Base-by-base conservation (phyloP, 768 basidiomycete genomes). In the Tephrocybe sp. region DNA sequence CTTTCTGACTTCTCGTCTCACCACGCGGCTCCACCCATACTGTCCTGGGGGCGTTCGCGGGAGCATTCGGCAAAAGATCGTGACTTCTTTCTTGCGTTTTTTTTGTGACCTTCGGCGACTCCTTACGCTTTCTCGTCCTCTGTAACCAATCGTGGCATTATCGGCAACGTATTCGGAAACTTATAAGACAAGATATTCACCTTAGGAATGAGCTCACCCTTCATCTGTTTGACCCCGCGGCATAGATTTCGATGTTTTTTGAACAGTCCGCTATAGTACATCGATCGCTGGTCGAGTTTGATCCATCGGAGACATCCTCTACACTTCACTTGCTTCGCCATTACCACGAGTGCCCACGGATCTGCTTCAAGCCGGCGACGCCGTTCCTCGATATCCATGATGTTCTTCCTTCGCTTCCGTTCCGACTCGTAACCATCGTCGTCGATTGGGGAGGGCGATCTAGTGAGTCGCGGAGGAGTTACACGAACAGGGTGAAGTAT, bases 251-350 rank as follows among this genome's bases (percentile, higher is more conserved):
- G 42, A 30, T 53, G 52, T 34, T 53, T 53, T 2, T 44, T 39
- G 47, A 47, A 53, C 8, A 53, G 36, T 8, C 47, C 43, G 26
- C 30, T 18, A 30, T 53, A 53, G 25, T 53, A 53, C 43, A 45
- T 27, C 6, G 47, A 49, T 9, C 52, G 42, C 16, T 41, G 47
- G 43, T 53, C 52, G 6, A 53, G 52, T 45, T 49, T 48, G 31
- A 53, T 49, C 47, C 47, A 49, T 16, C 47, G 47, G 9, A n/a
- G 8, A 35, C 47, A 53, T 13, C 52, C 52, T 6, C 43, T 24
- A 22, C 52, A 53, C 28, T 25, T 30, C n/a, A 53, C 47, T 24
- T 12, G 25, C 37, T 53, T 53, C 11, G 52, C 34, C n/a, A 38
- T 21, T 1, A 53, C 52, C 25, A 34, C 24, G 12, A 38, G 16